Percentiles rank a stretch among this genome's conserved stretches.
Evolutionary conservation across 495 filamentous ascomycete genomes (phyloP).

Genomic region (Aspergillus bridgeri): DNA sequence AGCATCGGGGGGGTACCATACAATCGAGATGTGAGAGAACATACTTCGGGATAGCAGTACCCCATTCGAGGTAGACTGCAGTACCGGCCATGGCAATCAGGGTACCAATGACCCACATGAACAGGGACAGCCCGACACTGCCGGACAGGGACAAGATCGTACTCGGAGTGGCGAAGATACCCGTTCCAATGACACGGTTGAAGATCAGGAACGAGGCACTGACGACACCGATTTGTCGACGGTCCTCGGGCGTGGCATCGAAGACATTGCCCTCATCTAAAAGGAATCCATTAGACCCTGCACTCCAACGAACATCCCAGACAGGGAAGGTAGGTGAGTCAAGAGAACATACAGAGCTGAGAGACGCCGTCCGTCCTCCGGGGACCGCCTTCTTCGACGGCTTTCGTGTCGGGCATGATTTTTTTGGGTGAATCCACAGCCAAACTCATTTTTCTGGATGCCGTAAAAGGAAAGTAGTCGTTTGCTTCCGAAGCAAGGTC

Average conservation of each 20-base stretch:
- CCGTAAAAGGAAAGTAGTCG: neutral
- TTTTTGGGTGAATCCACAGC: constrained; percentile 17
- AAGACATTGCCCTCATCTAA: constrained; percentile 51
- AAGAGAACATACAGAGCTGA: constrained; percentile 30
- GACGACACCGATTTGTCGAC: constrained; percentile 58
- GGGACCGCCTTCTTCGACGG: constrained; percentile 24
- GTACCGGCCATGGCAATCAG: constrained; percentile 48
- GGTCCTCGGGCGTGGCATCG: constrained; percentile 59
- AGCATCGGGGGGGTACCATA: neutral
- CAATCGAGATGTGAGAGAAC: neutral
- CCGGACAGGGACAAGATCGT: constrained; percentile 52
- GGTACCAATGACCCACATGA: constrained; percentile 53
- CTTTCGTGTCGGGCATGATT: constrained; percentile 20
- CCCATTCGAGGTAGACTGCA: constrained; percentile 54
- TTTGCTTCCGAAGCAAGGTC: neutral
- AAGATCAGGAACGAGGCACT: constrained; percentile 63
- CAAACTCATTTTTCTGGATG: constrained; percentile 11
- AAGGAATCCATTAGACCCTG: neutral
- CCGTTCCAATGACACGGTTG: constrained; percentile 64
- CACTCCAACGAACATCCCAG: neutral
- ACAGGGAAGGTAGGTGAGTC: neutral
- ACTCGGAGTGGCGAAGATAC: constrained; percentile 62
- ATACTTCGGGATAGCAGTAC: constrained; percentile 49
- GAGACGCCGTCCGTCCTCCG: constrained; percentile 34
- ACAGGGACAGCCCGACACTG: constrained; percentile 49